A percentile compares a stretch with the other conserved stretches of the same genome.
Evolutionary conservation across 148 eudicot species (phyloP).

Genomic region (Chenopodium quinoa): DNA sequence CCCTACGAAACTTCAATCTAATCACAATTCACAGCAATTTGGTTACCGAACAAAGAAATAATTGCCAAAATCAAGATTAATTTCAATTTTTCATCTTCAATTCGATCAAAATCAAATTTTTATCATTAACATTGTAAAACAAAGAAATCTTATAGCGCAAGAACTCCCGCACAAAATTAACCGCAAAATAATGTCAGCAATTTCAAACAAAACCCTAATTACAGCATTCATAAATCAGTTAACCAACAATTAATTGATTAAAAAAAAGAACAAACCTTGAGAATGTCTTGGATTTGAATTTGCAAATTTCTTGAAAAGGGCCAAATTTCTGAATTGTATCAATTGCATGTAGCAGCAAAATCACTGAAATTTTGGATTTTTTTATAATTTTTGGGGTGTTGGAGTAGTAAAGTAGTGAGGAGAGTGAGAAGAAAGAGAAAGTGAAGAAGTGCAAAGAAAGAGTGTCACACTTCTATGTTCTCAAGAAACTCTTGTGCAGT

Average conservation of each 20-base stretch:
- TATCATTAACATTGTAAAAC: no score
- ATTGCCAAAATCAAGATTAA: not conserved
- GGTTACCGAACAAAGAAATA: not conserved
- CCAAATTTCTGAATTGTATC: not conserved
- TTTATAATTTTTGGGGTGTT: not conserved
- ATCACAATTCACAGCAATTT: not conserved
- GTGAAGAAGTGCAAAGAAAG: no score
- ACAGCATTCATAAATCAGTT: not conserved
- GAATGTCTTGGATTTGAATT: not conserved
- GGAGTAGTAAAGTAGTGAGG: not conserved
- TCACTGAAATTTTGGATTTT: not conserved
- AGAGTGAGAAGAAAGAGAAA: not conserved
- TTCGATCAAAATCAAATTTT: no score
- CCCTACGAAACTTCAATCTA: not conserved
- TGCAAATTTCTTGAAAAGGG: not conserved
- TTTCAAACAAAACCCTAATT: conserved; percentile 18
- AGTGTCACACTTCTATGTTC: no score
- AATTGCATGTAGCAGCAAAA: conserved; percentile 8
- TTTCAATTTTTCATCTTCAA: no score
- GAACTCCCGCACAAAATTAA: not conserved
- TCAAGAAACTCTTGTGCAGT: no score
- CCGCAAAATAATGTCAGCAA: not conserved
- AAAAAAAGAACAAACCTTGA: conserved; percentile 17
- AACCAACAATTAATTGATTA: not conserved
- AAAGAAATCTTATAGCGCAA: not conserved